phyloP scores from a whole-genome alignment of 2,329 filamentous ascomycete genomes.

The Stachybotrys elegans region DNA sequence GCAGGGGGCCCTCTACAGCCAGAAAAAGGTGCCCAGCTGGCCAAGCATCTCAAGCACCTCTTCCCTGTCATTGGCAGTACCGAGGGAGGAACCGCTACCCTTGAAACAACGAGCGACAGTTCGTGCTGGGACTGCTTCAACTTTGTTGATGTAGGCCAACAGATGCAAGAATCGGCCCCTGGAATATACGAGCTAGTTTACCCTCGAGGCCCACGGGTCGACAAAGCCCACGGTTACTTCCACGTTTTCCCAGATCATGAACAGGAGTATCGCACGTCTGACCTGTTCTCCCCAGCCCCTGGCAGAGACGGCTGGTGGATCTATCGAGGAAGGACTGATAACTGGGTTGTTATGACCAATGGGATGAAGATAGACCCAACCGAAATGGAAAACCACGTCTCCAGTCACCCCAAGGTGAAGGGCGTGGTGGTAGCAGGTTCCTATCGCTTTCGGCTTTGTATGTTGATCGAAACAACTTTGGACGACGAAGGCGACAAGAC shows the following conservation, averaged over 20 bases:
- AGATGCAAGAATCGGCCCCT: not conserved
- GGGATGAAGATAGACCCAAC: constrained; percentile 38
- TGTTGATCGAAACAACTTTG: constrained; percentile 17
- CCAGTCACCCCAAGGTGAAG: constrained; percentile 20
- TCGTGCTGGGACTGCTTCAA: not conserved
- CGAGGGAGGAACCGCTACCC: not conserved
- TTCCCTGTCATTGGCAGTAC: not conserved
- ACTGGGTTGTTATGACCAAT: constrained; percentile 35
- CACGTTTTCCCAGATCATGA: not conserved
- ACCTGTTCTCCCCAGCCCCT: not conserved
- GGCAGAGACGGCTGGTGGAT: constrained; percentile 24
- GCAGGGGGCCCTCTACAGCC: not conserved
- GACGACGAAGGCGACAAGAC: not conserved
- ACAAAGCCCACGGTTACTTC: not conserved
- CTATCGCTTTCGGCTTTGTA: constrained; percentile 17
- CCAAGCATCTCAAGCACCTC: not conserved
- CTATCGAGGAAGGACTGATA: constrained; percentile 30
- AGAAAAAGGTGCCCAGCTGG: not conserved
- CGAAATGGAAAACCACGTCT: constrained; percentile 27
- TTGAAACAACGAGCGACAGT: not conserved
- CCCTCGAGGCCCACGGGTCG: not conserved
- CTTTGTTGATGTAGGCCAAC: not conserved
- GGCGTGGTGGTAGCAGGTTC: constrained; percentile 27
- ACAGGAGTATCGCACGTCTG: not conserved
- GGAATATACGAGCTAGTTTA: not conserved